Percentiles rank a stretch among this genome's conserved stretches.
phyloP scores from a whole-genome alignment of 768 basidiomycete genomes.

The Termitomyces sp. region DNA sequence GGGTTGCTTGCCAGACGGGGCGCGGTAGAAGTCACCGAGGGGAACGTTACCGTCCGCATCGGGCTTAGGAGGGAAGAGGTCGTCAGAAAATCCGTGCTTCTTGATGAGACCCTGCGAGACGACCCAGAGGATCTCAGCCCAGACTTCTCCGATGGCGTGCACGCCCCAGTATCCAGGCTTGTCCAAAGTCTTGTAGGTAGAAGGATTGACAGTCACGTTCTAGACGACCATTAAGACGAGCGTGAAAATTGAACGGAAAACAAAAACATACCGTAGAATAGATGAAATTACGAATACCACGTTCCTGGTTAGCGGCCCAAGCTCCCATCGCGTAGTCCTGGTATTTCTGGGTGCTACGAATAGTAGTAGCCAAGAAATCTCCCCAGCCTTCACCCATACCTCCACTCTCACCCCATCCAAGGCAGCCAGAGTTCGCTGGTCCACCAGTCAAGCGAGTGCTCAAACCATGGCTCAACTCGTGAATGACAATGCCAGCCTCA shows the following conservation, averaged over 20 bases:
- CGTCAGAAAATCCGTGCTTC: constrained; percentile 78
- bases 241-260: not conserved
- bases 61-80: constrained; percentile 78
- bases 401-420: constrained; percentile 94
- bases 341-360: constrained; percentile 73
- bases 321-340: constrained; percentile 88
- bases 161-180: constrained; percentile 94
- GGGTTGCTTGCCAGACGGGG: constrained; percentile 44
- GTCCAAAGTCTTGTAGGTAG: constrained; percentile 92
- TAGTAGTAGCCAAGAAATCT: constrained; percentile 85
- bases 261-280: constrained; percentile 62
- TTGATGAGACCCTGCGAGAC: constrained; percentile 68
- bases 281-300: constrained; percentile 83
- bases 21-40: constrained; percentile 71
- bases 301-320: constrained; percentile 81
- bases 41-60: constrained; percentile 61
- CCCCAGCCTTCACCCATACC: constrained; percentile 99
- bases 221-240: constrained; percentile 13
- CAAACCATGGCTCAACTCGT: constrained; percentile 85
- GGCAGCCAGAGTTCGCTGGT: constrained; percentile 86
- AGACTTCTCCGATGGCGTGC: constrained; percentile 90
- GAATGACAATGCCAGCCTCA: constrained; percentile 96
- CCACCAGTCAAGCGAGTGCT: constrained; percentile 95
- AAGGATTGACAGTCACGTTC: constrained; percentile 76
- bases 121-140: constrained; percentile 90